phyloP scores from a whole-genome alignment of 2,329 filamentous ascomycete genomes.

The Epichloe gansuensis region DNA sequence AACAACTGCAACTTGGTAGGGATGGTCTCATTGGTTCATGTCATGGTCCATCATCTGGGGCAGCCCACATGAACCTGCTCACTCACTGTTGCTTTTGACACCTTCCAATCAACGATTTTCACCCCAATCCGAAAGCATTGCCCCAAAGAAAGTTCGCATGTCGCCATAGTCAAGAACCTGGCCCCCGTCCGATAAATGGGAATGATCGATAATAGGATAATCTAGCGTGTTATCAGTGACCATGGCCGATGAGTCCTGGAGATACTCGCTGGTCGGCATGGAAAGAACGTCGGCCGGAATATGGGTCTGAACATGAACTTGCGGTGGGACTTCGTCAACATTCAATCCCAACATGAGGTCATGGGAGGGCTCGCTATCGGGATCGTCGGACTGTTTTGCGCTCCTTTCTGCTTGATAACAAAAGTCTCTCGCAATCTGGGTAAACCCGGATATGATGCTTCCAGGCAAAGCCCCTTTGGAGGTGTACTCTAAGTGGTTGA shows the following conservation, averaged over 20 bases:
- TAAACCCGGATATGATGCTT: conserved; percentile 5
- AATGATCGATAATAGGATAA: neutral
- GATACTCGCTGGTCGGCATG: neutral
- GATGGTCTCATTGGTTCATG: too few relatives aligned
- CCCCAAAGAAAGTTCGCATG: conserved; percentile 2
- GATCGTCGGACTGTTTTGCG: neutral
- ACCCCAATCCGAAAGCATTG: neutral
- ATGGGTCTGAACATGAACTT: neutral
- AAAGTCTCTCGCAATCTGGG: conserved; percentile 2
- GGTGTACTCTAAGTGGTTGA: conserved; percentile 6
- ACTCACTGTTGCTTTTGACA: too few relatives aligned
- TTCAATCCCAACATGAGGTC: neutral
- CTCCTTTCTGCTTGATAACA: conserved; percentile 1
- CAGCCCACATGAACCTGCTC: too few relatives aligned
- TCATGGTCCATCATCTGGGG: too few relatives aligned
- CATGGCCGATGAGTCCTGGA: neutral
- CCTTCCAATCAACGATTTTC: neutral
- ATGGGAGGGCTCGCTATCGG: neutral
- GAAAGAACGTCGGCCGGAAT: neutral
- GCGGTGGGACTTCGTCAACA: neutral
- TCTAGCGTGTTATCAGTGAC: neutral
- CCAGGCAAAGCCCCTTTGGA: conserved; percentile 8
- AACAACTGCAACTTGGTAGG: too few relatives aligned
- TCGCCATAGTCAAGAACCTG: conserved; percentile 3
- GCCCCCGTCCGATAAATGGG: neutral